Evolutionary conservation across 306 rosid genomes (phyloP).

Genomic region (Pyrus bretschneideri): DNA sequence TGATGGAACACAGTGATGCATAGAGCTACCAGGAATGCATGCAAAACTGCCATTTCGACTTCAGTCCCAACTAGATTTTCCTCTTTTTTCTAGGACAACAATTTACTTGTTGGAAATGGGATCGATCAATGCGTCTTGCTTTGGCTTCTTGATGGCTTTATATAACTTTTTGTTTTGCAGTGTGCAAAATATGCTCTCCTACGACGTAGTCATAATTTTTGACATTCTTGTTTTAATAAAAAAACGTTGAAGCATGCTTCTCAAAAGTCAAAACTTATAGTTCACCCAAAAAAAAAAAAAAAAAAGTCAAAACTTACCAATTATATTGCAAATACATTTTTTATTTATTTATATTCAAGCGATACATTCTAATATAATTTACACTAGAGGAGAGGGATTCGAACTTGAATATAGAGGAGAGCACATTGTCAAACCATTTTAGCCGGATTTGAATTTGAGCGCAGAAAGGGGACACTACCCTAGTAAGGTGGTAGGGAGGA

Average conservation of each 20-base stretch:
- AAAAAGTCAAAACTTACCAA: too few species aligned
- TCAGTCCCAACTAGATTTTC: background rate
- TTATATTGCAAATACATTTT: background rate
- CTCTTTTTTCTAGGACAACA: background rate
- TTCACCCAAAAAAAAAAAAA: too few species aligned
- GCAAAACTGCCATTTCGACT: slow-evolving; percentile 31
- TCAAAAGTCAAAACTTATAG: background rate
- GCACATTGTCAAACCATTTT: too few species aligned
- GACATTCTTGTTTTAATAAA: background rate
- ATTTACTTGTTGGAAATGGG: slow-evolving; percentile 15
- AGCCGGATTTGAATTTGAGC: too few species aligned
- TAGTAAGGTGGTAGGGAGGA: too few species aligned
- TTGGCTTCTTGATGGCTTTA: slow-evolving; percentile 27
- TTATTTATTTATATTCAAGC: background rate
- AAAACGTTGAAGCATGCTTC: background rate
- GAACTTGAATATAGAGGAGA: too few species aligned
- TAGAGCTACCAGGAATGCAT: slow-evolving; percentile 21
- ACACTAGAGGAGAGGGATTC: too few species aligned
- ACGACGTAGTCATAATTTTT: background rate
- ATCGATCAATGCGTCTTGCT: background rate
- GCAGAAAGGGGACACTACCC: too few species aligned
- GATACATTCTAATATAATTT: too few species aligned
- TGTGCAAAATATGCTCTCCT: background rate
- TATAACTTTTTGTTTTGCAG: slow-evolving; percentile 18
- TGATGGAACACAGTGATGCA: slow-evolving; percentile 24